These are phyloP conservation scores for Erysimum pusillum DNA, from an alignment of 441 rosid genomes.

Conservation along the genomic window DNA sequence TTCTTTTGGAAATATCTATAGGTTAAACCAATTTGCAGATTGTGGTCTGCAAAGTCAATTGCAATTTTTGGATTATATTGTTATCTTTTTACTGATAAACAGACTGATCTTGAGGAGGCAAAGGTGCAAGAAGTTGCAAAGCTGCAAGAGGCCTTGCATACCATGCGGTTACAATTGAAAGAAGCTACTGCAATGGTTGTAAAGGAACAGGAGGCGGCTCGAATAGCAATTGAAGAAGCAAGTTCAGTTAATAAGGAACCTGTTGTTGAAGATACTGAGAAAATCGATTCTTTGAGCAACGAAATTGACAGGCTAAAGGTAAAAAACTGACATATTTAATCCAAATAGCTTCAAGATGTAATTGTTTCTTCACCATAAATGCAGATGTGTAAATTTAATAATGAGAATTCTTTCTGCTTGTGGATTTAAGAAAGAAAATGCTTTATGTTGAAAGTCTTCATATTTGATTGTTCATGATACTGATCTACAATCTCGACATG, in stretches of 20 bases:
- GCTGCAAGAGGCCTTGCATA: constrained; percentile 77
- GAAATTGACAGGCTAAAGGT: constrained; percentile 95
- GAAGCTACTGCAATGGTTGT: constrained; percentile 77
- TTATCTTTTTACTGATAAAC: constrained; percentile 47
- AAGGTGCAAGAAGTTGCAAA: constrained; percentile 89
- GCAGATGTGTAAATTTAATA: constrained; percentile 10
- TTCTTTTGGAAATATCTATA: constrained; percentile 11
- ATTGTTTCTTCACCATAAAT: constrained; percentile 20
- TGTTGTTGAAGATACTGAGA: constrained; percentile 91
- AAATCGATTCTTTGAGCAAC: constrained; percentile 64
- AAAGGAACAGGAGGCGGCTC: constrained; percentile 90
- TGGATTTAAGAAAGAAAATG: constrained; percentile 28
- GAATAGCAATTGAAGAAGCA: constrained; percentile 90
- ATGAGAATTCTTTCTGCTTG: constrained; percentile 16
- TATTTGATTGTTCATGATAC: constrained; percentile 28
- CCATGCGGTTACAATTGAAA: constrained; percentile 75
- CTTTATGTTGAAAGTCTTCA: constrained; percentile 15
- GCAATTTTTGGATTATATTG: constrained; percentile 23
- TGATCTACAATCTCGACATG: constrained; percentile 37
- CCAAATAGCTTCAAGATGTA: constrained; percentile 24
- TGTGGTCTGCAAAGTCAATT: constrained; percentile 23
- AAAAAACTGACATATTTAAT: constrained; percentile 32
- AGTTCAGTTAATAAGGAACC: constrained; percentile 83
- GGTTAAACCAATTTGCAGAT: constrained; percentile 20
- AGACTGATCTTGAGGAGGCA: constrained; percentile 97